Conservation (phyloP, 2,329 filamentous ascomycete genomes). For the Beauveria sp. region DNA sequence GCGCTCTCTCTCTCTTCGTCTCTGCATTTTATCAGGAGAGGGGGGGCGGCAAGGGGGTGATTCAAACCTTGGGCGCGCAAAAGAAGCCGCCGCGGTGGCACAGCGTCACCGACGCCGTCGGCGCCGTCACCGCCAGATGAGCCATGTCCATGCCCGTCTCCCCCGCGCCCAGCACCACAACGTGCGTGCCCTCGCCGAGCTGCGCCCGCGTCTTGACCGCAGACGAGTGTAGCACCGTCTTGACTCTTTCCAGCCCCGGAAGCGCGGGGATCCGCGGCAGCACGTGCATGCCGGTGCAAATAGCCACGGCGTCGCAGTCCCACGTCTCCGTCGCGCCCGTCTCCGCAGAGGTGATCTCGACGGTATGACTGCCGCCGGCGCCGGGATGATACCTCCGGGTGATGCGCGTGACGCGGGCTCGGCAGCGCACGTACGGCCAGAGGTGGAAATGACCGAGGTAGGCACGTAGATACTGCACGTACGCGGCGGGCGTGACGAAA, state of each 20-base stretch:
- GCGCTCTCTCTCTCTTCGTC: neutral
- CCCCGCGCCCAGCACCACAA: slow-evolving; percentile 36
- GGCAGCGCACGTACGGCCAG: slow-evolving; percentile 27
- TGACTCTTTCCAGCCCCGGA: slow-evolving; percentile 29
- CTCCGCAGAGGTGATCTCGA: neutral
- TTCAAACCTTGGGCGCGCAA: slow-evolving; percentile 33
- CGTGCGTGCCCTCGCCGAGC: slow-evolving; percentile 30
- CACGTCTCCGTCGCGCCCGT: neutral
- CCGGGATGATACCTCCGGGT: slow-evolving; percentile 16
- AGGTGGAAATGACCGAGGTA: slow-evolving; percentile 33
- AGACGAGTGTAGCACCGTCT: slow-evolving; percentile 34
- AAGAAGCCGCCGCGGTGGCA: slow-evolving; percentile 40
- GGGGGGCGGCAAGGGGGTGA: too few species aligned
- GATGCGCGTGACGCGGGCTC: slow-evolving; percentile 21
- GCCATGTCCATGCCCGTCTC: slow-evolving; percentile 40
- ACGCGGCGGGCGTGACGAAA: slow-evolving; percentile 33
- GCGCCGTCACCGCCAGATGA: slow-evolving; percentile 35
- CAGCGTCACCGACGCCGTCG: slow-evolving; percentile 33
- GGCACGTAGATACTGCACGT: slow-evolving; percentile 34
- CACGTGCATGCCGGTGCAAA: slow-evolving; percentile 39
- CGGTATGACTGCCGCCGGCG: neutral
- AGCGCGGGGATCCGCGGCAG: slow-evolving; percentile 31
- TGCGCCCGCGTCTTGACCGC: slow-evolving; percentile 33
- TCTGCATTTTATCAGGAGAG: neutral
- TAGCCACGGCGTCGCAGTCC: slow-evolving; percentile 35